These are phyloP conservation scores for Mycena haematopus DNA, from an alignment of 768 basidiomycete species.

Conservation along the genomic window DNA sequence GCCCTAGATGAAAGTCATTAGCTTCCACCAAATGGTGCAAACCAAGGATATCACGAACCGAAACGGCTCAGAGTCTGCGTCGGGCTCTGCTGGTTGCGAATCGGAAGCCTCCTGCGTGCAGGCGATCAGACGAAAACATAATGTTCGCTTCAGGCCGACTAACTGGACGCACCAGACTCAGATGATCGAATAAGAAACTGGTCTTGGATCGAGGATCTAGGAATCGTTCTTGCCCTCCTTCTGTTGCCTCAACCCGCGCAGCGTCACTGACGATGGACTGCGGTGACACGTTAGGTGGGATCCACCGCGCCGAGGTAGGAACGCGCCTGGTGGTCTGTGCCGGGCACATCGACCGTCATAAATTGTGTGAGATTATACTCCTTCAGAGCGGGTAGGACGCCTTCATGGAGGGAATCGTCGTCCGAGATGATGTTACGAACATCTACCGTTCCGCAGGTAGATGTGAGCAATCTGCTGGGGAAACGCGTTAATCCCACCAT, in stretches of 20 bases:
- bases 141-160: neutral
- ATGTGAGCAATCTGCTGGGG: constrained; percentile 17
- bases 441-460: constrained; percentile 55
- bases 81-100: constrained; percentile 64
- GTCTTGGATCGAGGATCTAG: constrained; percentile 82
- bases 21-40: neutral
- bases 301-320: neutral
- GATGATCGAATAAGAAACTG: constrained; percentile 85
- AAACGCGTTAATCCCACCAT: constrained; percentile 57
- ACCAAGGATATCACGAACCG: constrained; percentile 54
- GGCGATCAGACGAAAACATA: constrained; percentile 16
- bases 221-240: constrained; percentile 69
- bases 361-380: constrained; percentile 92
- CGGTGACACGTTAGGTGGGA: constrained; percentile 28
- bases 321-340: constrained; percentile 74
- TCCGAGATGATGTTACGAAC: constrained; percentile 89
- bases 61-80: constrained; percentile 73
- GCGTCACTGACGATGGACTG: constrained; percentile 86
- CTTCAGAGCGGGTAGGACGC: constrained; percentile 77
- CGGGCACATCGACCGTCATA: constrained; percentile 85
- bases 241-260: constrained; percentile 53
- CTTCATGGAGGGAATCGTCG: constrained; percentile 81
- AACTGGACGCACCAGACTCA: constrained; percentile 68
- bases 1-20: constrained; percentile 47
- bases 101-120: constrained; percentile 75